Base-by-base conservation (phyloP, 306 rosid species). In the Cucurbita ficifolia region DNA sequence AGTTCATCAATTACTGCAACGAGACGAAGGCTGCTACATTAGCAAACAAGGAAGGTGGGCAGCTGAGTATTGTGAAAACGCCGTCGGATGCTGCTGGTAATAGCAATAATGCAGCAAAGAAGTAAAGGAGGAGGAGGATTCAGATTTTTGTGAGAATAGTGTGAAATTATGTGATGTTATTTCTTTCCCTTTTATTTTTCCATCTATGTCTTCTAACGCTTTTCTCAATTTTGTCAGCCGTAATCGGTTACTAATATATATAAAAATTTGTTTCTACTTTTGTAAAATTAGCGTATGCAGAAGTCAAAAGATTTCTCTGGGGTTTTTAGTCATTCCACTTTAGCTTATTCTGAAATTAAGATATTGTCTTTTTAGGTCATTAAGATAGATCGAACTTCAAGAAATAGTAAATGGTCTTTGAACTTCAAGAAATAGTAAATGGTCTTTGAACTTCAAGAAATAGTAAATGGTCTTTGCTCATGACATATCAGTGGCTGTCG, bases 31-130 rank as follows among this genome's bases (percentile, higher is more conserved):
- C 96, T 0, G 97, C 95, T 56, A 86, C 95, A 2, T 80, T 82
- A 22, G 98, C 98, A 40, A 79, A 81, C 35, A 90, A 89, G 82
- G 97, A 94, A 29, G 97, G 98, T 19, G 98, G 97, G 57, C 92
- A 87, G 58, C 78, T 94, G 45, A 84, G 83, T 79, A 86, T 94
- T 21, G 85, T 90, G 49, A 90, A 94, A 83, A 43, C 82, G 3
- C 62, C 81, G 2, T 59, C 65, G 10, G 87, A 83, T 49, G 73
- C 89, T 4, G 59, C 88, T 4, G 59, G 79, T 13, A 68, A 68
- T 24, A 54, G 75, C 13, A 58, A 75, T 0, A 29, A 29, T 29
- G 33, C 33, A 29, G 75, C 82, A 8, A 84, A 82, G 75, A 79
- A 85, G 87, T 76, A 68, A 55, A 21, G 38, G 3, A 13, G 18